These are phyloP conservation scores for Cutaneotrichosporon cutaneum DNA, from an alignment of 1,284 basidiomycete species.

Conservation along the genomic window DNA sequence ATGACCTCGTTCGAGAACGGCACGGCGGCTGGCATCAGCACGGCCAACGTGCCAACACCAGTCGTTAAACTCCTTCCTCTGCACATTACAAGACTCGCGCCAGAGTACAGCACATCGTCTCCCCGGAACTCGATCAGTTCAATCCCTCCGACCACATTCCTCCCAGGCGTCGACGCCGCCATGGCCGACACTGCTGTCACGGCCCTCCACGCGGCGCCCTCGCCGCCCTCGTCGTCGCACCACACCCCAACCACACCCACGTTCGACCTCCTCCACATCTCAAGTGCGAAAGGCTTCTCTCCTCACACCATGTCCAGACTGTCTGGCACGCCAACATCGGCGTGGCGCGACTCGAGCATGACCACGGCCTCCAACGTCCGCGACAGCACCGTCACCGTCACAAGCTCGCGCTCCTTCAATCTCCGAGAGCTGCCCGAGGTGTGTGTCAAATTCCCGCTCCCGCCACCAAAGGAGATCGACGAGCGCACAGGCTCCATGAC, in stretches of 20 bases:
- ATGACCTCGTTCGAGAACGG: constrained; percentile 1
- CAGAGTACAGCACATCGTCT: constrained; percentile 2
- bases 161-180: not conserved
- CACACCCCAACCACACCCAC: not conserved
- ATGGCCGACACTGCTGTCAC: not conserved
- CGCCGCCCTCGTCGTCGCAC: not conserved
- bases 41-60: not conserved
- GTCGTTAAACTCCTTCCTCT: constrained; percentile 2
- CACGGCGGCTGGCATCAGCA: not conserved
- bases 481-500: not conserved
- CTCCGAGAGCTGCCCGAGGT: constrained; percentile 3
- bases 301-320: not conserved
- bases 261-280: not conserved
- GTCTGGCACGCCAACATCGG: not conserved
- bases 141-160: not conserved
- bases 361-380: not conserved
- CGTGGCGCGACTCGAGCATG: constrained; percentile 1
- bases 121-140: not conserved
- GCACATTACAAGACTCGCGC: constrained; percentile 5
- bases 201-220: not conserved
- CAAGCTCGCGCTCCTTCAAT: not conserved
- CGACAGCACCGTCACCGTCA: not conserved
- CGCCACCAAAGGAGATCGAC: not conserved
- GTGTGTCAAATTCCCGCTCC: constrained; percentile 3
- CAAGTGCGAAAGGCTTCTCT: not conserved